Evolutionary conservation across 495 filamentous ascomycete genomes (phyloP), one percentile per base, ranked within the genome.

Genomic region (Poronia punctata): DNA sequence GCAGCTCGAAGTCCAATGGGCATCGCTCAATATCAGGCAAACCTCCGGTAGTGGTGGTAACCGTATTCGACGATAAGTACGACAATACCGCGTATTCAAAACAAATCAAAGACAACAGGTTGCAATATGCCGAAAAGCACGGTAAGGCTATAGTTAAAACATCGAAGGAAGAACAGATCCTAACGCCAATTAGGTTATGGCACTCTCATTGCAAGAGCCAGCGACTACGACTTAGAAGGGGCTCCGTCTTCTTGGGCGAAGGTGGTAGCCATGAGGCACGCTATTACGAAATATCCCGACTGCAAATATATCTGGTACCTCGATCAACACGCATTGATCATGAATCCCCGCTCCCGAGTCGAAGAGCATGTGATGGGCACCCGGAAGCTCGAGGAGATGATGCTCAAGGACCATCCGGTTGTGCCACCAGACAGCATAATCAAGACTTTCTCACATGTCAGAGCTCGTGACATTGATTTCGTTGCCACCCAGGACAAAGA

Each of bases 361-460:
- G 72, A 82, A 39, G 68, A 74, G 4, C 79, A 90, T 49, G 62
- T 97, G 31, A 75, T 93, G 59, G 65, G 75, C 12, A 66, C 75
- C 21, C 63, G 65, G 45, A 72, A 63, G 25, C 74, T 99, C 21
- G 83, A 89, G 53, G 69, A 66, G n/a, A 47, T 86, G 40, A 95
- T 95, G 86, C 72, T 86, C 40, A 82, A 81, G 56, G 84, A 95
- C 57, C 66, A 79, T 23, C 80, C 93, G 4, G 77, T 99, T 17
- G 93, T 99, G 1, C 93, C 88, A 7, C 90, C 93, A 0, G 86
- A 95, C 52, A 92, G 85, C 66, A 86, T 99, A 40, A 97, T 99
- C 65, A 90, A 84, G 68, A 99, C 93, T 1, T 96, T 94, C 53
- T 62, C 75, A 3, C 84, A 95, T 60, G 72, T 93, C 3, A 77